Evolutionary conservation across 2,329 filamentous ascomycete genomes (phyloP).

Genomic region (Colletotrichum karsti): DNA sequence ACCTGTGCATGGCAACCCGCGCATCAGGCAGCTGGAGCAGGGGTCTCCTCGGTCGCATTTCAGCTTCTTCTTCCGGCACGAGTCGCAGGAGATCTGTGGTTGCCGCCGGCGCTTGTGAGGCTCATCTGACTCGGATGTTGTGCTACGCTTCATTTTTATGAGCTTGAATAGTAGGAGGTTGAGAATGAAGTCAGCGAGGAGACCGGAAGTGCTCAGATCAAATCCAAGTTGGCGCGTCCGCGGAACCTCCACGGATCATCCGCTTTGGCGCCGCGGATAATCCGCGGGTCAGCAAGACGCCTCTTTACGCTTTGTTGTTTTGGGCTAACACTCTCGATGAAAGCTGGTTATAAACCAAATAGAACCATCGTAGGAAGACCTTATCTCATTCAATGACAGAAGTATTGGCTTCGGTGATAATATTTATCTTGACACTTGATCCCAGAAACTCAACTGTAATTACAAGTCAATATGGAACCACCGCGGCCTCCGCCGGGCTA

Average conservation of each 20-base stretch:
- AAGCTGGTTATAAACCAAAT: not conserved
- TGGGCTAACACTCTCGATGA: not conserved
- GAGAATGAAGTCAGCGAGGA: not conserved
- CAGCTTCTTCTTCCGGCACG: conserved; percentile 41
- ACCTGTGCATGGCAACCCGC: conserved; percentile 35
- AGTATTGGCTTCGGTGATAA: too few relatives aligned
- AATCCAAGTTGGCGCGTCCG: not conserved
- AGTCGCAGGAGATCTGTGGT: conserved; percentile 40
- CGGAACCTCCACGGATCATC: conserved; percentile 7
- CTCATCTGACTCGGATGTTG: not conserved
- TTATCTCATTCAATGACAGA: too few relatives aligned
- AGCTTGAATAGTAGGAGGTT: not conserved
- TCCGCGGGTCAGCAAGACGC: conserved; percentile 1
- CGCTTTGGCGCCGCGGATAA: conserved; percentile 3
- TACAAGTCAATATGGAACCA: not conserved
- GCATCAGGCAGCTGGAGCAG: conserved; percentile 38
- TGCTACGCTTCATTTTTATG: conserved; percentile 8
- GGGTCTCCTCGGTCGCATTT: conserved; percentile 40
- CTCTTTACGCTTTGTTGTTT: not conserved
- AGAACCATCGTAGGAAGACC: not conserved
- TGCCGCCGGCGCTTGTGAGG: conserved; percentile 32
- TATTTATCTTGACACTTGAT: too few relatives aligned
- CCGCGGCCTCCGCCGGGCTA: not conserved
- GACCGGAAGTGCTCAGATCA: not conserved
- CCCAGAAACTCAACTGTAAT: too few relatives aligned